A percentile compares a stretch with the other conserved stretches of the same genome.
Conservation (phyloP, 176 grass and related monocot species). For the Puya raimondii region DNA sequence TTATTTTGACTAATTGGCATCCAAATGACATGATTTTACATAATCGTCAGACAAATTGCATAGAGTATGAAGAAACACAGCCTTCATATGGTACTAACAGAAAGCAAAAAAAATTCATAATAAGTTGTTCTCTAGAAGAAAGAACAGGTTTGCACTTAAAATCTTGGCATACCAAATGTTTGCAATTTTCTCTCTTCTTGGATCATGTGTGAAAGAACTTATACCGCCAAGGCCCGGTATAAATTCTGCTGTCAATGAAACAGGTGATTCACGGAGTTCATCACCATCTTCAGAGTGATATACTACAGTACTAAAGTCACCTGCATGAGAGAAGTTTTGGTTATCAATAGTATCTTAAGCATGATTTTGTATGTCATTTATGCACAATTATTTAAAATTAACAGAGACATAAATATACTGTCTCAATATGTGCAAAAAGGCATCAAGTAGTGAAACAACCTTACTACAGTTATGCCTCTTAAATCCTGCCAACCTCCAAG, state of each 20-base stretch:
- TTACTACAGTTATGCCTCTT: too few relatives aligned
- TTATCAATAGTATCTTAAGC: neutral
- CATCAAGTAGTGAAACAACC: too few relatives aligned
- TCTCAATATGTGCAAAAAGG: too few relatives aligned
- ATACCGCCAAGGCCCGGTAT: constrained; percentile 96
- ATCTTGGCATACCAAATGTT: constrained; percentile 49
- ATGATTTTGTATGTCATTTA: neutral
- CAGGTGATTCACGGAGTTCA: constrained; percentile 49
- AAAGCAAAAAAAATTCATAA: neutral
- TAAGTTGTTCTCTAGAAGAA: neutral
- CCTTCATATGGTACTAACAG: neutral
- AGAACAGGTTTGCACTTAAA: constrained; percentile 2
- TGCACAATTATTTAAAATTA: neutral
- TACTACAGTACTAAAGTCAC: constrained; percentile 75
- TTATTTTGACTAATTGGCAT: neutral
- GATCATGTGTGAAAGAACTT: constrained; percentile 84
- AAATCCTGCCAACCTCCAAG: too few relatives aligned
- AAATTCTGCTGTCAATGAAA: constrained; percentile 58
- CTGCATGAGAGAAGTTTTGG: constrained; percentile 27
- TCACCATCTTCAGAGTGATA: constrained; percentile 66
- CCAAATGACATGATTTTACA: neutral
- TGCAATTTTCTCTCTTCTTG: constrained; percentile 48
- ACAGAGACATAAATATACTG: neutral
- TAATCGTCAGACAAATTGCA: neutral
- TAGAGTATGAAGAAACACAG: neutral